Base-by-base conservation (phyloP, 2,329 filamentous ascomycete species). In the Trichoderma koningii region DNA sequence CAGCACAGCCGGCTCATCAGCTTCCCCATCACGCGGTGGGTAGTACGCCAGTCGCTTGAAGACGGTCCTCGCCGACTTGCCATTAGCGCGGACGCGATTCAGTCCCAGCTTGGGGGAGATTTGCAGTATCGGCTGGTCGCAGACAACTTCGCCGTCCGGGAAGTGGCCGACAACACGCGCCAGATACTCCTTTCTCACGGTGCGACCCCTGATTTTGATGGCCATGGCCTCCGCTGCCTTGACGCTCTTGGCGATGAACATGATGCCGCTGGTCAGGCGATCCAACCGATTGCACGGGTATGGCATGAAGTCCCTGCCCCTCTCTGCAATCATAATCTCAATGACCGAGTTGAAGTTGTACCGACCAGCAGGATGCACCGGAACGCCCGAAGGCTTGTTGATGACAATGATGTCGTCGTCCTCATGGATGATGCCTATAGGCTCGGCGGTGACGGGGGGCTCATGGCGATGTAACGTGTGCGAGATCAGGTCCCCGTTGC, bases 391-490 rank as follows among this genome's bases (percentile, higher is more conserved):
- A 0, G 95, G 95, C 77, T 99, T 99, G 80, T 97, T 93, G 75
- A 99, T 96, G 67, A 98, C 93, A 66, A 99, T 90, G 81, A 99
- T 89, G 70, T 93, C 90, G 52, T 96, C 87, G 71, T 97, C 92
- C 77, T 99, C 95, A 77, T 97, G 90, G 45, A 99, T 87, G 52
- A 97, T 85, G 17, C 85, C 86, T 56, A 99, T 89, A 0, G 91
- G 86, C 48, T 91, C 86, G 17, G 87, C 88, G 2, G 92, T 93
- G 38, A 97, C 92, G 0, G 95, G 95, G 2, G 95, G 95, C 77
- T 99, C 95, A 76, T 99, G 95, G 15, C 95, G 90, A 76, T 99
- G 95, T 67, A 96, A 84, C 4, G 93, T 97, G 77, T 99, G 95
- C 12, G 91, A 94, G 63, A 99, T 89, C 64, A 96, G 80, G 73